Evolutionary conservation across 768 basidiomycete species (phyloP), one percentile per base, ranked within the genome.

Genomic region (Amanita inopinata): DNA sequence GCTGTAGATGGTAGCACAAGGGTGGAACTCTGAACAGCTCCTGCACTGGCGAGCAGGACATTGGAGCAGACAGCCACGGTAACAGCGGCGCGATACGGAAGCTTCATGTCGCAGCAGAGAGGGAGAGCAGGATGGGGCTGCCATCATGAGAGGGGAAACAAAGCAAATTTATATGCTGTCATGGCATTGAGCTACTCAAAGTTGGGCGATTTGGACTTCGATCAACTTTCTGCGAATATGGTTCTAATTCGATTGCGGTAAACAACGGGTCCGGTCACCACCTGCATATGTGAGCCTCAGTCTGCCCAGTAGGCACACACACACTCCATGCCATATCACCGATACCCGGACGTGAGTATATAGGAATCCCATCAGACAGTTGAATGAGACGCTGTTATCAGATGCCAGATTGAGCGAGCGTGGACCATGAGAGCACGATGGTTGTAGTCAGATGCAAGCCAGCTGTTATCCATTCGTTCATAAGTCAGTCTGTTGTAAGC

Each of bases 1-100:
- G 67, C 65, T 27, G 53, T 54, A 2, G 58, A 17, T 1, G 79
- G 79, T 5, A 78, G 57, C 18, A 47, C 33, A 11, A 80, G 52
- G 40, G 56, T 55, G 1, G 59, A 50, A 24, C 61, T 58, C 51
- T 82, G 79, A 2, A 80, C 72, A 11, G 50, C 46, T 11, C 57
- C 69, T 3, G 53, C 69, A 8, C 54, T 25, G 17, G 58, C 56
- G 22, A 49, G 36, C 22, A 52, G 46, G 36, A 47, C 46, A 48
- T 54, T 51, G 18, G 50, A 57, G 15, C 15, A 40, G 31, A 38
- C 19, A 10, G 35, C 30, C 6, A 37, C 12, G 14, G 43, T 20
- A 9, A 28, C 25, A 11, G 43, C 36, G 10, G 38, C 28, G 43
- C 11, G 25, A 14, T 20, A 59, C 53, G 40, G 46, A 46, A 17